Evolutionary conservation across 176 grass and related monocot species (phyloP).

Genomic region (Saccharum officinarum): DNA sequence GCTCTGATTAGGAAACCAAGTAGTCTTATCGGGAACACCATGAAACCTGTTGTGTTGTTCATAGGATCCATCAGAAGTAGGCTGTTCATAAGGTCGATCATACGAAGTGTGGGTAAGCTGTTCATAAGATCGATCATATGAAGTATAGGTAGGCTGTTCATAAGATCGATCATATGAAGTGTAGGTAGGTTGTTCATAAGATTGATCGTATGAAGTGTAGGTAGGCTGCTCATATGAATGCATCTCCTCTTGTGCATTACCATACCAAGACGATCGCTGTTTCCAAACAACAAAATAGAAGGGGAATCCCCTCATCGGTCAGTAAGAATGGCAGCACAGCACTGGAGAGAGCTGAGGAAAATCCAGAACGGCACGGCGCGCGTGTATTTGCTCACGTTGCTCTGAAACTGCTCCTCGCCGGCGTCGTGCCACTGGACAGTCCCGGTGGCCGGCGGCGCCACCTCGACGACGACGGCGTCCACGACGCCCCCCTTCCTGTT

Average conservation of each 20-base stretch:
- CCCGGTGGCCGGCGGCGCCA: conserved; percentile 41
- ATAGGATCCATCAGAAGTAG: neutral
- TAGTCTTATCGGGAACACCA: conserved; percentile 21
- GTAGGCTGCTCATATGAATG: conserved; percentile 20
- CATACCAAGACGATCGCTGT: conserved; percentile 34
- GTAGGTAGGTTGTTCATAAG: conserved; percentile 25
- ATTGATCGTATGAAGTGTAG: conserved; percentile 9
- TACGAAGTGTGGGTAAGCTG: neutral
- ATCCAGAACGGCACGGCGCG: neutral
- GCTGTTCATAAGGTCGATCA: neutral
- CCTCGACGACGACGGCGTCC: conserved; percentile 58
- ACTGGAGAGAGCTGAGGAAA: neutral
- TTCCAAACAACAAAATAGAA: conserved; percentile 1
- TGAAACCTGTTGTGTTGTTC: conserved; percentile 27
- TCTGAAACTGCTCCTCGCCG: conserved; percentile 7
- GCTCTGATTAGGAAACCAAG: conserved; percentile 42
- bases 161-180: conserved; percentile 8
- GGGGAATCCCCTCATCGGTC: neutral
- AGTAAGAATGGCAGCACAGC: neutral
- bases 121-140: conserved; percentile 16
- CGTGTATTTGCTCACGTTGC: conserved; percentile 44
- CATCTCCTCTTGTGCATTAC: conserved; percentile 12
- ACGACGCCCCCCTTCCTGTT: conserved; percentile 54
- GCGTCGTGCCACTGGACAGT: conserved; percentile 50
- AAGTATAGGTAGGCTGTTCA: neutral